A percentile compares a stretch with the other conserved stretches of the same genome.
Conservation (phyloP, 768 basidiomycete species). For the Rhodocollybia butyracea region DNA sequence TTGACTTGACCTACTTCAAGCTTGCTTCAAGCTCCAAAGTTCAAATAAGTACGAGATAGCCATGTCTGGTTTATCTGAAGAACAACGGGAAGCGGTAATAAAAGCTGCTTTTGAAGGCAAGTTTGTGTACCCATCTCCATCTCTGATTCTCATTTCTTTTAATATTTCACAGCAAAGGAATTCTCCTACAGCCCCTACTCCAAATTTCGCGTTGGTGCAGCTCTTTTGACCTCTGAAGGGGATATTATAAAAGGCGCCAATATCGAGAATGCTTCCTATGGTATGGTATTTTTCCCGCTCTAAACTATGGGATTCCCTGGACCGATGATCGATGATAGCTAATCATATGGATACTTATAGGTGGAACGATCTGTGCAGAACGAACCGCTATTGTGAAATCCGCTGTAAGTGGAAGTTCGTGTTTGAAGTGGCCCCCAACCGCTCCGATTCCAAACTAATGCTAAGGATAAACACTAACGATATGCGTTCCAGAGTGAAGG, state of each 20-base stretch:
- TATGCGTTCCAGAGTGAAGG: conserved; percentile 84
- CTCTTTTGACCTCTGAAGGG: conserved; percentile 68
- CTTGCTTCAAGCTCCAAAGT: not conserved
- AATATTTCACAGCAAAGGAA: conserved; percentile 55
- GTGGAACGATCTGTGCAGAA: conserved; percentile 91
- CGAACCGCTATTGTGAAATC: conserved; percentile 95
- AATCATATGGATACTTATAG: conserved; percentile 34
- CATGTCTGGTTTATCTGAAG: conserved; percentile 3
- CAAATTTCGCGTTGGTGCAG: conserved; percentile 90
- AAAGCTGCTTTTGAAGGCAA: conserved; percentile 58
- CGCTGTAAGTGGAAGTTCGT: conserved; percentile 77
- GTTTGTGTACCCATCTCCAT: conserved; percentile 5
- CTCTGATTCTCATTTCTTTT: not conserved
- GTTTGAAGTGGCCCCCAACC: too few relatives aligned
- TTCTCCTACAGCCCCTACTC: conserved; percentile 83
- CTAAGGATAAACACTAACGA: too few relatives aligned
- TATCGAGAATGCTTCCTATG: conserved; percentile 92
- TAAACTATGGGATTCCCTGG: too few relatives aligned
- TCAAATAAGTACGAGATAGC: too few relatives aligned
- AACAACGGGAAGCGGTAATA: conserved; percentile 46
- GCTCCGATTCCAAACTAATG: too few relatives aligned
- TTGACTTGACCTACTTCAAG: not conserved
- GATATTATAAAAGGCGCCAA: conserved; percentile 82
- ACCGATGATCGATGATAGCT: not conserved
- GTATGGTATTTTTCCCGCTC: conserved; percentile 34